These are phyloP conservation scores for Ascochyta rabiei DNA, from an alignment of 2,329 filamentous ascomycete genomes.

Conservation along the genomic window DNA sequence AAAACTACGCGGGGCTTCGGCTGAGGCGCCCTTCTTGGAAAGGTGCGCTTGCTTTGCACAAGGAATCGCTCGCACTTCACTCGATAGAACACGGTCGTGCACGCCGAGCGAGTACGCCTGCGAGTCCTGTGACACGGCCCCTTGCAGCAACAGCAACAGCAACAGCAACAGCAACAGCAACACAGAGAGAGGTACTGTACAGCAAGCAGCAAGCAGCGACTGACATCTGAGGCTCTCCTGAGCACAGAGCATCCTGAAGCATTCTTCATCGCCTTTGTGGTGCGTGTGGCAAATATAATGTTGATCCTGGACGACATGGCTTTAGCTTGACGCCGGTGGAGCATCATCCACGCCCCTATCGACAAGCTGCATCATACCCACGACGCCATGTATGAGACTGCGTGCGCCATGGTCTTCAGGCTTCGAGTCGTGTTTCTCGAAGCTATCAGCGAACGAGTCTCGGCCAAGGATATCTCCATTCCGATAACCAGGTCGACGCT, in stretches of 20 bases:
- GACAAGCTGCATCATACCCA: conserved; percentile 9
- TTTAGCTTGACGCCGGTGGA: conserved; percentile 17
- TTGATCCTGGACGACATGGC: conserved; percentile 18
- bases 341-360: conserved; percentile 22
- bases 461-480: conserved; percentile 15
- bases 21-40: conserved; percentile 38
- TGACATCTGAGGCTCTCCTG: too few relatives aligned
- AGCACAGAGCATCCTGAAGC: not conserved
- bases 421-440: conserved; percentile 23
- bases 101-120: conserved; percentile 3
- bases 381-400: conserved; percentile 19
- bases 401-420: conserved; percentile 17
- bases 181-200: not conserved
- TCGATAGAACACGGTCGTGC: conserved; percentile 29
- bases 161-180: too few relatives aligned
- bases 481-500: conserved; percentile 37
- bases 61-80: conserved; percentile 28
- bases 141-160: conserved; percentile 2
- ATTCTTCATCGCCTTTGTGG: not conserved
- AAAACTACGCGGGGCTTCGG: conserved; percentile 44
- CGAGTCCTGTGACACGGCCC: conserved; percentile 2
- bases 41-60: conserved; percentile 40
- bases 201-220: not conserved
- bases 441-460: conserved; percentile 20
- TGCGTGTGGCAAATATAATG: conserved; percentile 19